Conservation (phyloP, 176 grass and related monocot species). For the Alopecurus myosuroides region DNA sequence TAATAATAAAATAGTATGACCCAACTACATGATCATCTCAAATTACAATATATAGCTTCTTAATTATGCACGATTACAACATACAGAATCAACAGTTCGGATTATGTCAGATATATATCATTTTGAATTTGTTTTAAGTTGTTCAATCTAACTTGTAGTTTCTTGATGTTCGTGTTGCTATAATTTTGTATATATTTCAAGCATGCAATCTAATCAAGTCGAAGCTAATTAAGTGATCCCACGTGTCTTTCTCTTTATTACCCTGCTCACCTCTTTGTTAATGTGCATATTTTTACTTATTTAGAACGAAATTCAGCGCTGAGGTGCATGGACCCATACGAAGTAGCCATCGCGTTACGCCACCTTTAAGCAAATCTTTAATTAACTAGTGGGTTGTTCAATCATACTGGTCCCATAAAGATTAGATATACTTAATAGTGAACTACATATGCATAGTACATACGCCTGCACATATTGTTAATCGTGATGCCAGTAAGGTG, state of each 20-base stretch:
- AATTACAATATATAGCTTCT: neutral
- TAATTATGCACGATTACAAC: neutral
- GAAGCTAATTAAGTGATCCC: too few species aligned
- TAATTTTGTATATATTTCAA: neutral
- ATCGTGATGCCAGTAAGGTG: slow-evolving; percentile 53
- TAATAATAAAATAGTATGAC: neutral
- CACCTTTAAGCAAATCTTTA: slow-evolving; percentile 36
- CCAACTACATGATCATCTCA: too few species aligned
- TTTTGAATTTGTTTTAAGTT: neutral
- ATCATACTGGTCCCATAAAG: slow-evolving; percentile 33
- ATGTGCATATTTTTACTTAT: neutral
- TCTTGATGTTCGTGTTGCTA: neutral
- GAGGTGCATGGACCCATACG: slow-evolving; percentile 48
- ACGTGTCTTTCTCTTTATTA: neutral
- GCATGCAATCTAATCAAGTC: neutral
- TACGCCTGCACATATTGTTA: neutral
- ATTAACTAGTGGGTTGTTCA: slow-evolving; percentile 38
- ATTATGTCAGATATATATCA: neutral
- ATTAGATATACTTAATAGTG: slow-evolving; percentile 13
- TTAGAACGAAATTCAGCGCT: neutral
- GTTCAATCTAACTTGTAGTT: neutral
- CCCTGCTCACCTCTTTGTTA: neutral
- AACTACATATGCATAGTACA: neutral
- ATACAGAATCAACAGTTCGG: neutral
- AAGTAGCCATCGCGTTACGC: slow-evolving; percentile 37